Evolutionary conservation across 2,329 filamentous ascomycete species (phyloP).

Genomic region (Blastomyces parvus): DNA sequence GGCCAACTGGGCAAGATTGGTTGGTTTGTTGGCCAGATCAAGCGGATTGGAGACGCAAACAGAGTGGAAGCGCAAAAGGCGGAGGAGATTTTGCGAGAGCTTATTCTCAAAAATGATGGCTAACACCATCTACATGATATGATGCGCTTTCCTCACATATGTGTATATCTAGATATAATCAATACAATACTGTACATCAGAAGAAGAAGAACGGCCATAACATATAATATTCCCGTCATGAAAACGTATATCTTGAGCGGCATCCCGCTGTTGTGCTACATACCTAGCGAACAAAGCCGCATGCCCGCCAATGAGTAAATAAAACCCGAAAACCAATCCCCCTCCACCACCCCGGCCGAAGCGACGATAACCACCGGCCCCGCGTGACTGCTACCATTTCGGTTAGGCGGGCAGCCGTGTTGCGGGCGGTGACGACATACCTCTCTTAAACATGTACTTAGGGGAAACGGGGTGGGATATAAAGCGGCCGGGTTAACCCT

Average conservation of each 20-base stretch:
- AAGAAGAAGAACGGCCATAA: background rate
- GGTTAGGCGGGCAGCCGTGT: background rate
- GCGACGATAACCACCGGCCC: background rate
- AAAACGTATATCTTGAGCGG: background rate
- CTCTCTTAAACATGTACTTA: constrained; percentile 43
- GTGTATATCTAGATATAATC: background rate
- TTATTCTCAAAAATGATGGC: constrained; percentile 30
- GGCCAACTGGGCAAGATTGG: constrained; percentile 56
- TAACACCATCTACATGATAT: background rate
- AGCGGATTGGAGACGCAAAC: constrained; percentile 50
- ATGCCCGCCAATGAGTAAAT: background rate
- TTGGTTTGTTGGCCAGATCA: constrained; percentile 61
- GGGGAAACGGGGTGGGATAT: constrained; percentile 28
- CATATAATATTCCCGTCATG: too few relatives aligned
- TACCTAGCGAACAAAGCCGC: background rate
- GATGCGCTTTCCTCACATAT: background rate
- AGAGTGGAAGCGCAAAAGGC: constrained; percentile 54
- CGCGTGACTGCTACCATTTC: background rate
- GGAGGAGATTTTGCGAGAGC: constrained; percentile 43
- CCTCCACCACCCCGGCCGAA: too few relatives aligned
- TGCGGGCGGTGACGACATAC: constrained; percentile 17
- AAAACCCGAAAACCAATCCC: background rate
- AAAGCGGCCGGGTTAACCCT: constrained; percentile 15
- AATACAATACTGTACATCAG: background rate
- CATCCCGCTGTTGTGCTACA: background rate